A percentile compares a stretch with the other conserved stretches of the same genome.
These are phyloP conservation scores for Thalassiosira livingstoniorum DNA, from an alignment of 352 stramenopile genomes.

Conservation along the genomic window DNA sequence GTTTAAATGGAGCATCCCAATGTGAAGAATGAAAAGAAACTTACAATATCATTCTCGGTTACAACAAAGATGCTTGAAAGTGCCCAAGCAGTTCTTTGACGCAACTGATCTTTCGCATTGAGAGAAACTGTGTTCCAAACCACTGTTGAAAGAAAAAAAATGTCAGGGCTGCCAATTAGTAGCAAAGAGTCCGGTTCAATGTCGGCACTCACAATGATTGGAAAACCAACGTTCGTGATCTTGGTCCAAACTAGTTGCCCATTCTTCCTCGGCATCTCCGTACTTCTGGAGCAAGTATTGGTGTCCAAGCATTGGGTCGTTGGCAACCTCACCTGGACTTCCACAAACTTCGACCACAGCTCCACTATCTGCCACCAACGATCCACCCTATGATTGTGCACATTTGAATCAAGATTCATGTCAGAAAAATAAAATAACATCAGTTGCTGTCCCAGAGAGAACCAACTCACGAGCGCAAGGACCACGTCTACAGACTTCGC, in stretches of 20 bases:
- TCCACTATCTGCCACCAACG: constrained; percentile 45
- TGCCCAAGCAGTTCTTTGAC: constrained; percentile 78
- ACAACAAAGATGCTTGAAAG: constrained; percentile 73
- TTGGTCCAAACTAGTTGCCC: constrained; percentile 46
- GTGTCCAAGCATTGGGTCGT: constrained; percentile 38
- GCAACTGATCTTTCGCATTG: constrained; percentile 74
- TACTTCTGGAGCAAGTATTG: constrained; percentile 63
- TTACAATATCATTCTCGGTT: constrained; percentile 32
- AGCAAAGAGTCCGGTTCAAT: too few relatives aligned
- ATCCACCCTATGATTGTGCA: constrained; percentile 29
- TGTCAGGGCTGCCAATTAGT: too few relatives aligned
- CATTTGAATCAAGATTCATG: too few relatives aligned
- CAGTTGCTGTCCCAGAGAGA: too few relatives aligned
- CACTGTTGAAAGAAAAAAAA: too few relatives aligned
- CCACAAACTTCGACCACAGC: constrained; percentile 57
- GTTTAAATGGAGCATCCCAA: too few relatives aligned
- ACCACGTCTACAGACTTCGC: constrained; percentile 48
- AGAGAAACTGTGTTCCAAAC: constrained; percentile 59
- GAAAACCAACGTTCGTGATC: constrained; percentile 48
- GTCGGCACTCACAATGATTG: too few relatives aligned
- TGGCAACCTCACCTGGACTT: constrained; percentile 15
- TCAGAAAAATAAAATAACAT: too few relatives aligned
- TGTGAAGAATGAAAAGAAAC: constrained; percentile 16
- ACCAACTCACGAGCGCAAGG: too few relatives aligned
- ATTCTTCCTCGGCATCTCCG: constrained; percentile 50